Evolutionary conservation across 1,284 basidiomycete species (phyloP).

Genomic region (Ceratobasidium sp.): DNA sequence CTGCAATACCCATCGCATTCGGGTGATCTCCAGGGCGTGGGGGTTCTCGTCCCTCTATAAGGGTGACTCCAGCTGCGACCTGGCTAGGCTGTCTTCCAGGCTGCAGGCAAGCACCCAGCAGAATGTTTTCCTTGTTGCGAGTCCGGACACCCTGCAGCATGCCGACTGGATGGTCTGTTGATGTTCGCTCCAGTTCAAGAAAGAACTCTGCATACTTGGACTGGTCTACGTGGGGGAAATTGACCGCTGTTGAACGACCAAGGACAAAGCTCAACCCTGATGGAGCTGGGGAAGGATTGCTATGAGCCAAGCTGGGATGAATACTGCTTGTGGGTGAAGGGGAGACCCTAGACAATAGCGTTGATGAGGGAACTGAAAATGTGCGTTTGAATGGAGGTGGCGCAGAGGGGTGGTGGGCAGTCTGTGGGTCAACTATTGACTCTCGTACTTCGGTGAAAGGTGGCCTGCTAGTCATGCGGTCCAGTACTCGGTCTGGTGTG

Average conservation of each 20-base stretch:
- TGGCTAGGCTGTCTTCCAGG: background rate
- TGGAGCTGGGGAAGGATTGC: background rate
- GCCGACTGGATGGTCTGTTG: background rate
- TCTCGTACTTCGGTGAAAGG: background rate
- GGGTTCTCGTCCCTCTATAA: background rate
- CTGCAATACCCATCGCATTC: background rate
- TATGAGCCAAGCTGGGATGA: background rate
- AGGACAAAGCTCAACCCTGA: background rate
- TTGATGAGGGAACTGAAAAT: background rate
- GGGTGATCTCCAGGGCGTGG: background rate
- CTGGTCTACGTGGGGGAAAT: background rate
- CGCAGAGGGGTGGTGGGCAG: background rate
- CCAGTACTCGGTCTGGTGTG: background rate
- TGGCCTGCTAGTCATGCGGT: background rate
- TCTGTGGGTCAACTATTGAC: background rate
- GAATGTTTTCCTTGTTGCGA: background rate
- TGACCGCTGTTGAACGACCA: background rate
- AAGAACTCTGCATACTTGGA: background rate
- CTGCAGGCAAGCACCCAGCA: background rate
- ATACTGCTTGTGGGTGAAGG: background rate
- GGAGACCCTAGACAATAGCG: background rate
- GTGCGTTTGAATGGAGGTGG: background rate
- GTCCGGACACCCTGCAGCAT: background rate
- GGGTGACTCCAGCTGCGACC: background rate
- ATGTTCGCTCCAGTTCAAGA: background rate